phyloP scores from a whole-genome alignment of 768 basidiomycete species.

The Russula virescens region DNA sequence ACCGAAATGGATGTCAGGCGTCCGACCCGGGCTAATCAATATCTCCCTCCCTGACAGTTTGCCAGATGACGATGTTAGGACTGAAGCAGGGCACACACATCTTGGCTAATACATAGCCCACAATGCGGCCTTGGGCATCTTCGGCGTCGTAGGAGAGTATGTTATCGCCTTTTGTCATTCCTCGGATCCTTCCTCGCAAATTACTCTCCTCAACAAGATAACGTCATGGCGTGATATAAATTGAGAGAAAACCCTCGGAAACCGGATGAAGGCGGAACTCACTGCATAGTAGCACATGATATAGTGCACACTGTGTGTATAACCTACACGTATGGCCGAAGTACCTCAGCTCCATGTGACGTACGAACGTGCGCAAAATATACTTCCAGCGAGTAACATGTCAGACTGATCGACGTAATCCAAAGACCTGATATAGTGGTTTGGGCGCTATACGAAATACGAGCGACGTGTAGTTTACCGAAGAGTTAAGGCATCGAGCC shows the following conservation, averaged over 20 bases:
- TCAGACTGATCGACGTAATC: neutral
- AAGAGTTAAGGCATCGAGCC: neutral
- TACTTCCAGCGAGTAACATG: neutral
- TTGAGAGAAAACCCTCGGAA: too few relatives aligned
- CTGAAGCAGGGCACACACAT: slow-evolving; percentile 50
- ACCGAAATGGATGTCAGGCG: slow-evolving; percentile 98
- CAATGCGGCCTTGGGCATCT: slow-evolving; percentile 80
- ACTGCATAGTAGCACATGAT: too few relatives aligned
- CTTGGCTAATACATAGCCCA: slow-evolving; percentile 94
- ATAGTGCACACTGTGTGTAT: too few relatives aligned
- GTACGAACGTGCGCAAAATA: neutral
- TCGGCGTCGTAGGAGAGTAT: slow-evolving; percentile 90
- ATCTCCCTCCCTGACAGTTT: slow-evolving; percentile 53
- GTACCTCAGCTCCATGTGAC: too few relatives aligned
- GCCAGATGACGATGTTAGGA: neutral
- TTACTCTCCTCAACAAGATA: too few relatives aligned
- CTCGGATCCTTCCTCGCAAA: too few relatives aligned
- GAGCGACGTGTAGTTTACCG: neutral
- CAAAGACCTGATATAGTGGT: too few relatives aligned
- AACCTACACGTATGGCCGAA: too few relatives aligned
- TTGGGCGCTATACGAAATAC: neutral
- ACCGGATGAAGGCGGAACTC: too few relatives aligned
- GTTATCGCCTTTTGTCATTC: too few relatives aligned
- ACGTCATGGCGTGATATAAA: too few relatives aligned
- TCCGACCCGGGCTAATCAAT: slow-evolving; percentile 62